Evolutionary conservation across 495 filamentous ascomycete species (phyloP).

Genomic region (Penicillium longicatenatum): DNA sequence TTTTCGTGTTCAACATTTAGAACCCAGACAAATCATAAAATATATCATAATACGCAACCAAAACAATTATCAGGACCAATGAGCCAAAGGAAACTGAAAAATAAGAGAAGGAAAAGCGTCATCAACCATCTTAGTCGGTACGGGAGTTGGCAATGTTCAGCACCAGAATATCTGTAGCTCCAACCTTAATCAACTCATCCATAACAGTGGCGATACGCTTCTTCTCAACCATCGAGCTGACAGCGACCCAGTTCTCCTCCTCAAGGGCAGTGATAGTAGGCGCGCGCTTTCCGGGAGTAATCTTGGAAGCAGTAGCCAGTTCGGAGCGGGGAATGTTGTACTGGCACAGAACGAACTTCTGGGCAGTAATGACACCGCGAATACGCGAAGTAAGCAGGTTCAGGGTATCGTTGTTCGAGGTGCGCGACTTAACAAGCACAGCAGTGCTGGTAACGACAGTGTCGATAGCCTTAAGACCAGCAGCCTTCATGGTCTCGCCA

Average conservation of each 20-base stretch:
- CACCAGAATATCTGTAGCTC: constrained; percentile 87
- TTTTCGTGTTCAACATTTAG: constrained; percentile 10
- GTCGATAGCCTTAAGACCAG: constrained; percentile 93
- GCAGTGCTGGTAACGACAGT: constrained; percentile 87
- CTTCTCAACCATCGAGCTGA: constrained; percentile 92
- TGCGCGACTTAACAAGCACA: constrained; percentile 87
- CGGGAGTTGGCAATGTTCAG: constrained; percentile 86
- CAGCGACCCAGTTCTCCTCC: constrained; percentile 88
- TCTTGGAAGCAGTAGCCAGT: constrained; percentile 66
- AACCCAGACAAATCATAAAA: constrained; percentile 12
- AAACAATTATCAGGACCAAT: constrained; percentile 14
- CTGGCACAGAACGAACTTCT: constrained; percentile 92
- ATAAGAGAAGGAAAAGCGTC: neutral
- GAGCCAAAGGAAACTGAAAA: neutral
- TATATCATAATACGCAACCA: constrained; percentile 18
- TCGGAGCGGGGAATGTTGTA: constrained; percentile 82
- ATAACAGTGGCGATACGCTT: constrained; percentile 85
- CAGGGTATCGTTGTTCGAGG: constrained; percentile 79
- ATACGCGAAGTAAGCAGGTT: constrained; percentile 82
- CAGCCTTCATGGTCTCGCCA: constrained; percentile 96
- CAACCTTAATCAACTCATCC: constrained; percentile 79
- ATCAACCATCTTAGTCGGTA: constrained; percentile 37
- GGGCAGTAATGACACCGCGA: constrained; percentile 90
- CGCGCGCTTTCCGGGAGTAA: constrained; percentile 94
- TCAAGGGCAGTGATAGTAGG: constrained; percentile 88